Evolutionary conservation across 371 early-diverging fungal genomes (phyloP), one percentile per base, ranked within the genome.

Genomic region (Smittium culicis): DNA sequence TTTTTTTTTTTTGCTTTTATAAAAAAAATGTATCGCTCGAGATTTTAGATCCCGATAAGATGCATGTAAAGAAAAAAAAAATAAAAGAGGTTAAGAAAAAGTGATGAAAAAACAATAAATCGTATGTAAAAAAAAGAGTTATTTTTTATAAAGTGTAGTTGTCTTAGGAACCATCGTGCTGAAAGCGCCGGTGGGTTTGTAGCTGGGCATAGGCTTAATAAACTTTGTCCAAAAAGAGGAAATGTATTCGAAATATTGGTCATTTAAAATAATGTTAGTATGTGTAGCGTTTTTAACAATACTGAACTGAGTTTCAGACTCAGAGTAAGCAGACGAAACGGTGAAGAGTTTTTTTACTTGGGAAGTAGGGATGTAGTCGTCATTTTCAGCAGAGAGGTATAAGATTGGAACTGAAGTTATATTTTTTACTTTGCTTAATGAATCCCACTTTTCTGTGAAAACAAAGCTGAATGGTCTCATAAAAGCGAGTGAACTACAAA

Each of bases 371-470:
- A 96, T 82, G 27, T 96, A 75, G 69, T 94, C 93, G 77, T 97
- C 98, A 66, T 79, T 79, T 16, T 75, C 75, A 1, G 93, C 91
- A 11, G 88, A 85, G 17, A 97, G 76, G 73, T 95, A 92, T 58
- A 95, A 79, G 31, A 93, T 82, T 0, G 96, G 95, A n/a, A 87
- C 78, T 0, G 45, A 45, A 11, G 78, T 79, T 45, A 96, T 85
- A 58, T 77, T 79, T 67, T 79, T 80, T 66, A 96, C 87, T 65
- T 80, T 79, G 16, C 69, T 71, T 71, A 91, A 89, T 16, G 92
- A 91, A 61, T 85, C 78, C 98, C 96, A 97, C 34, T 84, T 82
- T 69, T 96, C 92, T 73, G 88, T 90, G 72, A 91, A 90, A 20
- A 96, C 77, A 71, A 89, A 92, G 1, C 87, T 78, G 33, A 93